Conservation (phyloP, 768 basidiomycete species). For the Dioszegia aurantiaca region DNA sequence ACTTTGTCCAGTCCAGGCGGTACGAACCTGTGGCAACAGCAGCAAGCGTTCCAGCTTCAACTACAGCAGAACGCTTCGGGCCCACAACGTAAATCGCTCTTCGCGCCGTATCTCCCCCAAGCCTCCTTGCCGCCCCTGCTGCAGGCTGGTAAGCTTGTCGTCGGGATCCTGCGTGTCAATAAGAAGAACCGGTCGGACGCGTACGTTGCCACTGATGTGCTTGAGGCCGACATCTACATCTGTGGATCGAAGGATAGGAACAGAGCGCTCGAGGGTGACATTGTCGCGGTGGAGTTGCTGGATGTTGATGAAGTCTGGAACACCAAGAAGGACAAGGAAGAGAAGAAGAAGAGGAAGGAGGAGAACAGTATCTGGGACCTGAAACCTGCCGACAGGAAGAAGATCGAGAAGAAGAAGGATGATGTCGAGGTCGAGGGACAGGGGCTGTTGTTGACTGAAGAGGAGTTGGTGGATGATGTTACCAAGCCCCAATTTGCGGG, state of each 20-base stretch:
- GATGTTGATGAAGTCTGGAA: constrained; percentile 93
- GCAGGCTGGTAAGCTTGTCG: constrained; percentile 94
- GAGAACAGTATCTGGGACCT: constrained; percentile 94
- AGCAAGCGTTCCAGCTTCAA: constrained; percentile 90
- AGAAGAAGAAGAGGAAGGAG: constrained; percentile 99
- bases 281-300: constrained; percentile 90
- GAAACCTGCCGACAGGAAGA: constrained; percentile 62
- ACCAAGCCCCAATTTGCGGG: constrained; percentile 97
- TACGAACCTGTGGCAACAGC: constrained; percentile 80
- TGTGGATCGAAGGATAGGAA: constrained; percentile 99
- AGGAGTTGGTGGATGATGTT: constrained; percentile 98
- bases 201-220: constrained; percentile 94
- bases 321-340: constrained; percentile 99
- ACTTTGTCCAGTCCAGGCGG: constrained; percentile 74
- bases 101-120: constrained; percentile 97
- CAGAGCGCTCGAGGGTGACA: constrained; percentile 95
- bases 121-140: constrained; percentile 94
- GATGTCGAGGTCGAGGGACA: constrained; percentile 99
- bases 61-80: constrained; percentile 79
- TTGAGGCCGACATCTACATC: constrained; percentile 98
- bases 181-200: constrained; percentile 98
- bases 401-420: constrained; percentile 96
- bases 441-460: constrained; percentile 91
- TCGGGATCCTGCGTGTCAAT: constrained; percentile 94
- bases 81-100: constrained; percentile 94